Evolutionary conservation across 345 rosid species (phyloP).

Genomic region (Syzygium jambos): DNA sequence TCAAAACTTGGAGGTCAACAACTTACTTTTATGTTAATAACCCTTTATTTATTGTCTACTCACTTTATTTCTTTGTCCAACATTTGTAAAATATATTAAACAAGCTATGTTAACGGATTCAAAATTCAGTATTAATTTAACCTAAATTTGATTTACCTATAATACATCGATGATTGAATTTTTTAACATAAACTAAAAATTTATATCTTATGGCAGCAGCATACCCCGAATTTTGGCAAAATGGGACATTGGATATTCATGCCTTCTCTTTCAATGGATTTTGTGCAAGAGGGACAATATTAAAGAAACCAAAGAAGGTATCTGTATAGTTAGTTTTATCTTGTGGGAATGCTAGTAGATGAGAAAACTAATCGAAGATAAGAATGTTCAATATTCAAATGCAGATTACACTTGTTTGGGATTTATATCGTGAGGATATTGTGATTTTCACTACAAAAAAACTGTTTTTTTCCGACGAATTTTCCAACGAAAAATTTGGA

Average conservation of each 20-base stretch:
- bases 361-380: neutral
- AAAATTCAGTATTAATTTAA: too few species aligned
- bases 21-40: neutral
- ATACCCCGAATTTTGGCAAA: neutral
- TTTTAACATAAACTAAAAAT: too few species aligned
- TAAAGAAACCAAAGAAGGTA: neutral
- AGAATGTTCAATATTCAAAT: neutral
- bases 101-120: too few species aligned
- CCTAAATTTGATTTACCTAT: neutral
- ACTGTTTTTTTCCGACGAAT: too few species aligned
- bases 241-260: neutral
- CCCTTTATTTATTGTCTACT: neutral
- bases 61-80: neutral
- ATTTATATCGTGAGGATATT: neutral
- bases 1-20: neutral
- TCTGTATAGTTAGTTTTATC: too few species aligned
- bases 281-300: neutral
- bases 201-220: neutral
- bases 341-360: neutral
- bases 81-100: neutral
- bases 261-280: neutral
- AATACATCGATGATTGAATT: too few species aligned
- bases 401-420: neutral
- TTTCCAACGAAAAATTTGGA: too few species aligned
- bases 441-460: too few species aligned